Evolutionary conservation across 1,139 yeast species (phyloP), one percentile per base, ranked within the genome.

Genomic region (Sugiyamaella neomexicana): DNA sequence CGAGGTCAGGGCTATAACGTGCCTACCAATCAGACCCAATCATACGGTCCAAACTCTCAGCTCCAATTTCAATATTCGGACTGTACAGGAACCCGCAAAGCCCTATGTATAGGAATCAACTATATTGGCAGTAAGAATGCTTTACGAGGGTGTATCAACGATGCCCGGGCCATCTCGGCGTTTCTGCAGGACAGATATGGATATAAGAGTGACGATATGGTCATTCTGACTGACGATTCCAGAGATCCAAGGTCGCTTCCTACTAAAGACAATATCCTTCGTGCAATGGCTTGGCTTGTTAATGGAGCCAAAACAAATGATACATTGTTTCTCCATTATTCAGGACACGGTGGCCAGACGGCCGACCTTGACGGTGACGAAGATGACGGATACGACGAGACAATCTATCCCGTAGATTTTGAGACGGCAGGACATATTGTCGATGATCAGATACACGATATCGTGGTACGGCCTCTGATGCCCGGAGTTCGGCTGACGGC

Each of bases 201-300:
- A 0, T 91, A 88, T 71, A 67, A 72, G 32, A 75, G 78, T 62
- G 91, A 86, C 25, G 95, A 91, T 67, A 89, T 91, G 75, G 97
- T 91, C 13, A 76, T 89, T 56, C 74, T 91, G 60, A 87, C 96
- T 4, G 95, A 86, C 65, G 95, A 87, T 68, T 85, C 81, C 62
- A 70, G 73, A 15, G 82, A 86, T 58, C 72, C 76, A 62, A 81
- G 86, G 31, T 76, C 85, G 36, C 75, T 86, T 15, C 98, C 98
- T 15, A 85, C 91, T 7, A 77, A 81, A 60, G 85, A 78, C 9
- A 91, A 91, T 69, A 89, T 91, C 65, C 66, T 89, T 41, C 77
- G 89, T 51, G 98, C 95, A 1, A 89, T 90, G 91, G 85, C 83
- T 60, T 91, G 98, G 98, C 78, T 91, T 27, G 95, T 88, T 23